Evolutionary conservation across 805 yeast genomes (phyloP).

Genomic region (Debaryomyces castellii): DNA sequence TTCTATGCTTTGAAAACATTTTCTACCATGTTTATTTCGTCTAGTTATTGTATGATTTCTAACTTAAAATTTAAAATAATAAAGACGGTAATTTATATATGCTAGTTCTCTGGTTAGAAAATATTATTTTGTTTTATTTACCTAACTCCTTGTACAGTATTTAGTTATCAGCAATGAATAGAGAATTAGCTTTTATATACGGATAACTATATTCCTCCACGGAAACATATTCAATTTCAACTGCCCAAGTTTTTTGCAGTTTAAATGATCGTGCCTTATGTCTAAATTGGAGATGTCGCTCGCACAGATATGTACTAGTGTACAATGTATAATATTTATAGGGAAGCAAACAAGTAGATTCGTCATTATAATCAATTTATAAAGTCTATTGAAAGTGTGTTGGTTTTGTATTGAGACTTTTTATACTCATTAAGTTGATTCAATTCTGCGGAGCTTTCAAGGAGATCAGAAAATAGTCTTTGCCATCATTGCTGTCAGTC

Average conservation of each 20-base stretch:
- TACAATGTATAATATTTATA: neutral
- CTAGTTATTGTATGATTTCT: too few species aligned
- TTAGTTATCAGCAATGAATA: too few species aligned
- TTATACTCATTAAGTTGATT: neutral
- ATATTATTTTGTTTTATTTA: too few species aligned
- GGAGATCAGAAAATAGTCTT: neutral
- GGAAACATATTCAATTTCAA: too few species aligned
- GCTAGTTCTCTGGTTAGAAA: too few species aligned
- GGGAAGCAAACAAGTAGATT: neutral
- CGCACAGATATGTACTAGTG: neutral
- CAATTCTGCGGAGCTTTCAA: neutral
- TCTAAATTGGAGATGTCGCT: neutral
- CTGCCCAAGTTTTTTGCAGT: neutral
- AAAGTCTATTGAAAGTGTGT: neutral
- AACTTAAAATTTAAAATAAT: too few species aligned
- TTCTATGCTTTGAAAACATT: too few species aligned
- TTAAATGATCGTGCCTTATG: neutral
- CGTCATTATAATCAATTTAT: neutral
- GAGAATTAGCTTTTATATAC: too few species aligned
- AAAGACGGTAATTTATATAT: too few species aligned
- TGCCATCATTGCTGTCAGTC: constrained; percentile 1
- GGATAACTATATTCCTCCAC: too few species aligned
- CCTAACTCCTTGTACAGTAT: too few species aligned
- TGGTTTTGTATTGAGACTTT: neutral
- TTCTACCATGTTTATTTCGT: too few species aligned